These are phyloP conservation scores for Ustilago cynodontis DNA, from an alignment of 1,284 basidiomycete species.

Conservation along the genomic window DNA sequence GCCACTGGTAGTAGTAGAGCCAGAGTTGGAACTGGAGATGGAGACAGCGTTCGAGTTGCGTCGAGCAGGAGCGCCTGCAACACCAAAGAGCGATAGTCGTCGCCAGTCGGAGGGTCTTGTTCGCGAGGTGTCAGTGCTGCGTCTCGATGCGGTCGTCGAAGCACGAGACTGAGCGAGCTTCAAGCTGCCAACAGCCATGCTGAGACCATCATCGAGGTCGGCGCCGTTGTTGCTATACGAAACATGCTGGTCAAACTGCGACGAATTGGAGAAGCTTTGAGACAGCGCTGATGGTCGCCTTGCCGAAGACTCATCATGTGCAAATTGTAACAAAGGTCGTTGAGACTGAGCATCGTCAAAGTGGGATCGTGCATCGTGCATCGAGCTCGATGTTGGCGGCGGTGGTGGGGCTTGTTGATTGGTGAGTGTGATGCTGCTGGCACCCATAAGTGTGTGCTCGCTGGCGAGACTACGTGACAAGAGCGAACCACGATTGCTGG, in stretches of 20 bases:
- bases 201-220: constrained; percentile 26
- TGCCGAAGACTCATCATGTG: neutral
- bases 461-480: constrained; percentile 54
- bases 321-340: constrained; percentile 10
- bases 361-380: constrained; percentile 11
- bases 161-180: constrained; percentile 50
- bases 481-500: constrained; percentile 29
- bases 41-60: constrained; percentile 48
- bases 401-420: constrained; percentile 17
- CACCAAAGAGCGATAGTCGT: constrained; percentile 44
- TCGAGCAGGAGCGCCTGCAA: constrained; percentile 24
- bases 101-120: constrained; percentile 22
- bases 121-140: constrained; percentile 24
- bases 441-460: constrained; percentile 55
- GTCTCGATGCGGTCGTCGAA: constrained; percentile 15
- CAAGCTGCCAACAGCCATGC: constrained; percentile 54
- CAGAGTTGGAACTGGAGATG: constrained; percentile 39
- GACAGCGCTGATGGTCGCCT: constrained; percentile 25
- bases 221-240: neutral
- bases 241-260: constrained; percentile 2
- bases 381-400: neutral
- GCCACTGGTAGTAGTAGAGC: constrained; percentile 38
- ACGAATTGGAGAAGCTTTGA: constrained; percentile 29
- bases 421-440: constrained; percentile 53
- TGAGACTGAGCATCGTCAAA: constrained; percentile 13